phyloP scores from a whole-genome alignment of 177 flowering plant genomes.

The Vitis hybrid region DNA sequence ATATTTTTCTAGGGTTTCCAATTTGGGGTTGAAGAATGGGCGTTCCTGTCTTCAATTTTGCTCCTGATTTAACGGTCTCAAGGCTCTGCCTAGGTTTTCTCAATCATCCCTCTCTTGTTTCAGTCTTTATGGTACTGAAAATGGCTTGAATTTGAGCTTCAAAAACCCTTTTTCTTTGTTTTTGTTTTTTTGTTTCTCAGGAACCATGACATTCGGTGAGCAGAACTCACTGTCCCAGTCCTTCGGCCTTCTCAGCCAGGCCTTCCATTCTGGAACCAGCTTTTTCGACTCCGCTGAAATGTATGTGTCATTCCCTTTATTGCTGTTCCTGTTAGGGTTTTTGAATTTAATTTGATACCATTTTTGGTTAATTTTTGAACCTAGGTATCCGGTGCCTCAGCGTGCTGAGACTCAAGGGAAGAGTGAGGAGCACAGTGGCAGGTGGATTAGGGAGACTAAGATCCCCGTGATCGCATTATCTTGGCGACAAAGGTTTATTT shows the following conservation, averaged over 20 bases:
- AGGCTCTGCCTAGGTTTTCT: constrained; percentile 67
- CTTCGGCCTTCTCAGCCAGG: constrained; percentile 66
- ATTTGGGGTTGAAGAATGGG: constrained; percentile 28
- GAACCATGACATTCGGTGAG: constrained; percentile 93
- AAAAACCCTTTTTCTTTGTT: not conserved
- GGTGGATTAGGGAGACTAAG: constrained; percentile 60
- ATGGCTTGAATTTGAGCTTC: too few species aligned
- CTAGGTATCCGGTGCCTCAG: constrained; percentile 92
- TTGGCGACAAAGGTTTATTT: constrained; percentile 74
- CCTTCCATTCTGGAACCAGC: constrained; percentile 72
- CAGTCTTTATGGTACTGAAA: not conserved
- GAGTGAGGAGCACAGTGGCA: constrained; percentile 78
- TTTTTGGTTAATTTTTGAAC: not conserved
- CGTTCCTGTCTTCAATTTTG: constrained; percentile 64
- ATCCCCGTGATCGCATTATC: constrained; percentile 56
- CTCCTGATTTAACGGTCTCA: constrained; percentile 65
- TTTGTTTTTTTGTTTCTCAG: constrained; percentile 24
- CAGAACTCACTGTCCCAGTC: constrained; percentile 70
- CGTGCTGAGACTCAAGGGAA: constrained; percentile 76
- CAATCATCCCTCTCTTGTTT: not conserved
- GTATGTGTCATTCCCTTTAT: constrained; percentile 24
- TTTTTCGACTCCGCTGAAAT: constrained; percentile 91
- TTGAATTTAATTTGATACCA: not conserved
- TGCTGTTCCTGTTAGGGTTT: not conserved
- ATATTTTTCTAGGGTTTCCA: not conserved